Base-by-base conservation (phyloP, 495 filamentous ascomycete species). In the Glarea lozoyensis region DNA sequence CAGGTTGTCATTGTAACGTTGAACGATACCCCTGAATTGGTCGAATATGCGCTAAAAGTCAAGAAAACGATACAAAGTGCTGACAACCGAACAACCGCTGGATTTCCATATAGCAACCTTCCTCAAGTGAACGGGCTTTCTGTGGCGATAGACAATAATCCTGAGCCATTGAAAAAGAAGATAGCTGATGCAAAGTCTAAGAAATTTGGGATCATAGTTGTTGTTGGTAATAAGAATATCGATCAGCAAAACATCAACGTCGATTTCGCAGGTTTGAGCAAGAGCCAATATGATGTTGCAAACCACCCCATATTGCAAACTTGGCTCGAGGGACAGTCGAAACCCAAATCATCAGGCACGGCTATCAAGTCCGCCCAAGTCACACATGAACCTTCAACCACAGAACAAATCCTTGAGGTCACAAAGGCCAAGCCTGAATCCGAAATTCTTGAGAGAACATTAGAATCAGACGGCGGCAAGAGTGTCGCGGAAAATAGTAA, bases 1-100 rank as follows among this genome's bases (percentile, higher is more conserved):
- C 89, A 92, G 55, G 78, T 76, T 20, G 78, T 86, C 34, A 75
- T 96, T 33, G 51, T 94, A 31, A 87, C 87, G 0, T 76, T 94
- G 24, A 83, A 80, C 46, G 70, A 82, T 50, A 73, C 69, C 23
- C 65, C 72, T 24, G 64, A 67, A 0, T 73, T 88, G 10, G 47
- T 83, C 25, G 57, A 61, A 2, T 75, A 72, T 50, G 82, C 85
- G 1, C 55, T 69, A 21, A 50, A 69, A 19, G 69, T 67, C 11
- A 61, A 56, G 42, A 54, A 60, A 16, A 53, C 58, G 41, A 62
- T 75, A 5, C 35, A 37, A n/a, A 37, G 37, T n/a, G 15, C 35
- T 11, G 35, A 16, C 10, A 5, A 6, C 15, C 9, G 5, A 35
- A 9, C 6, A 9, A 5, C 7, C 9, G 7, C 17, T 9, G 32